A percentile compares a stretch with the other conserved stretches of the same genome.
Evolutionary conservation across 2,329 filamentous ascomycete genomes (phyloP).

Genomic region (Arthrocladium fulminans): DNA sequence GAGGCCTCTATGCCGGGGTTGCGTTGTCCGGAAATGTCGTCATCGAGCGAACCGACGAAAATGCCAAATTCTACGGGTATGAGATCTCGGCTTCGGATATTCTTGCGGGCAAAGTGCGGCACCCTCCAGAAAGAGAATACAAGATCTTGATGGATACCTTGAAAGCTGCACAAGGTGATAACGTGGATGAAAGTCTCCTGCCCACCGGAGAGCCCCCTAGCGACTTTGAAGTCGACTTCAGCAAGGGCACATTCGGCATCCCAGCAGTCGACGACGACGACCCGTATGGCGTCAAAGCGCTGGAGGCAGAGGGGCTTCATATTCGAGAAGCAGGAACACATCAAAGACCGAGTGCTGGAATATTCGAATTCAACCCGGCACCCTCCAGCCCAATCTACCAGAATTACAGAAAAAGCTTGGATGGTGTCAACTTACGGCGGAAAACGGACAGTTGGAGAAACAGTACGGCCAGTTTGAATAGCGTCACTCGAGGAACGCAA

Average conservation of each 20-base stretch:
- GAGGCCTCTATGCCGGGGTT: conserved; percentile 79
- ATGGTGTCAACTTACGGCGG: conserved; percentile 58
- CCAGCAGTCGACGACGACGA: conserved; percentile 76
- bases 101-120: conserved; percentile 49
- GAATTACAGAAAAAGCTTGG: conserved; percentile 59
- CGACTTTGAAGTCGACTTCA: conserved; percentile 52
- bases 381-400: conserved; percentile 61
- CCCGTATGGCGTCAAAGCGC: conserved; percentile 78
- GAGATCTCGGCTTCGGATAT: conserved; percentile 55
- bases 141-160: conserved; percentile 68
- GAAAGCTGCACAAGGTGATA: conserved; percentile 78
- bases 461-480: conserved; percentile 48
- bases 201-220: conserved; percentile 63
- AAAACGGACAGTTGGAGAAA: conserved; percentile 52
- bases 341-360: conserved; percentile 62
- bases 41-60: conserved; percentile 79
- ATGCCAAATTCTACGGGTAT: conserved; percentile 74
- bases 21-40: conserved; percentile 81
- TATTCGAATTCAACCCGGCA: conserved; percentile 72
- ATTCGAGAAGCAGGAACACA: conserved; percentile 82
- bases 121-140: conserved; percentile 46
- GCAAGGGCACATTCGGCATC: conserved; percentile 59
- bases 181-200: conserved; percentile 62
- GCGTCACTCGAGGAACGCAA: conserved; percentile 56
- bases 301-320: conserved; percentile 83